Percentiles rank a stretch among this genome's conserved stretches.
Evolutionary conservation across 306 rosid species (phyloP).

Genomic region (Lagenaria siceraria): DNA sequence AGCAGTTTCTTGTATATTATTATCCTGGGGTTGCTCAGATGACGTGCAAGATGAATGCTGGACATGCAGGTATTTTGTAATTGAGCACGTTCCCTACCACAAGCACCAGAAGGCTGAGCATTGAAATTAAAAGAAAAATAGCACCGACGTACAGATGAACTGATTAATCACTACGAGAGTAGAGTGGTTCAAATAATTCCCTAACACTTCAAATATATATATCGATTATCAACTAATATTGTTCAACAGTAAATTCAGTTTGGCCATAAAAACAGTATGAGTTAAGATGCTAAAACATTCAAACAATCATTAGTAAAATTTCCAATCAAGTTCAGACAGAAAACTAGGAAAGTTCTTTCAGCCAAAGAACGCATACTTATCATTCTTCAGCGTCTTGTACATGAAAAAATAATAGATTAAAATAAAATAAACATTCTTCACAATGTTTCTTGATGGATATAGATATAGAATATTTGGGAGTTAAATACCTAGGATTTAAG

Average conservation of each 20-base stretch:
- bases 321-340: not conserved
- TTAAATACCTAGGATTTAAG: too few species aligned
- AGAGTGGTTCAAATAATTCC: not conserved
- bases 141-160: not conserved
- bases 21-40: slow-evolving; percentile 27
- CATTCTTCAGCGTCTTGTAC: not conserved
- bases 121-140: not conserved
- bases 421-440: not conserved
- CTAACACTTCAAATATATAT: not conserved
- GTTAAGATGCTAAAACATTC: not conserved
- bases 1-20: slow-evolving; percentile 30
- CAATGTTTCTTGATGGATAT: not conserved
- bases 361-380: not conserved
- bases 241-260: not conserved
- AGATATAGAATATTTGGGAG: too few species aligned
- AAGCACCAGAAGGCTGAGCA: slow-evolving; percentile 14
- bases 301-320: not conserved
- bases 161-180: not conserved
- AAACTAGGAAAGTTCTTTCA: not conserved
- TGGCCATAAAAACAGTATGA: not conserved
- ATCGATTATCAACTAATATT: not conserved
- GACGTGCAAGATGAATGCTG: slow-evolving; percentile 23
- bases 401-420: not conserved
- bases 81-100: slow-evolving; percentile 66
- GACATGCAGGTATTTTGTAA: slow-evolving; percentile 66